Evolutionary conservation across 2,329 filamentous ascomycete genomes (phyloP), one percentile per base, ranked within the genome.

Genomic region (Zasmidium citrigriseum): DNA sequence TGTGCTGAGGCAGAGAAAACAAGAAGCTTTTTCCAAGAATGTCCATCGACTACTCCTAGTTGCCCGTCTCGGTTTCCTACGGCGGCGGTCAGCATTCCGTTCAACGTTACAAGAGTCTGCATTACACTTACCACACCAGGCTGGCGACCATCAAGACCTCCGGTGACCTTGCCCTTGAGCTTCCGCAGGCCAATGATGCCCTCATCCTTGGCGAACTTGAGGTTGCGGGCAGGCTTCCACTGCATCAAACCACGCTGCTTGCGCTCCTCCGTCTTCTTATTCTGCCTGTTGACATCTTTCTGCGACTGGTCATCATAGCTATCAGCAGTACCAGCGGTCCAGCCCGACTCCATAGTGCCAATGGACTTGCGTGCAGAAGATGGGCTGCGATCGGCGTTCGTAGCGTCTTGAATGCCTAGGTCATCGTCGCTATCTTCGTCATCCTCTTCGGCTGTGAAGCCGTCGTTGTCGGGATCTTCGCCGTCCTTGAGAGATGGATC

Each of bases 181-280:
- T 90, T 90, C 46, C 87, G 82, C 4, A 92, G 75, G 0, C 90
- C 91, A 76, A 88, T 93, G 68, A 89, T 88, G 0, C 89, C 86
- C 78, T 98, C 90, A 68, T 97, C 83, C 76, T 95, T 96, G 46
- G 88, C 93, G 73, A 97, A 98, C 65, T 87, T 86, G 21, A 86
- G 80, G 71, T 96, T 96, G 44, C 93, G 83, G 72, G 93, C 89
- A 0, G 93, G 93, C 70, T 87, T 90, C 92, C 93, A 98, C 74
- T 98, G 93, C 91, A 97, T 96, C 71, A 96, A 69, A 0, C 93
- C 93, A 11, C 93, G 83, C 67, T 97, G 92, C 76, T 93, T 91
- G 0, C 93, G 85, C 72, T 93, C 89, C 72, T 97, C 81, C 47
- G 78, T 77, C 49, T 89, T 86, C 62, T 89, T 86, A 70, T 88